phyloP scores from a whole-genome alignment of 169 alveolate genomes.

The Plasmodium falciparum region DNA sequence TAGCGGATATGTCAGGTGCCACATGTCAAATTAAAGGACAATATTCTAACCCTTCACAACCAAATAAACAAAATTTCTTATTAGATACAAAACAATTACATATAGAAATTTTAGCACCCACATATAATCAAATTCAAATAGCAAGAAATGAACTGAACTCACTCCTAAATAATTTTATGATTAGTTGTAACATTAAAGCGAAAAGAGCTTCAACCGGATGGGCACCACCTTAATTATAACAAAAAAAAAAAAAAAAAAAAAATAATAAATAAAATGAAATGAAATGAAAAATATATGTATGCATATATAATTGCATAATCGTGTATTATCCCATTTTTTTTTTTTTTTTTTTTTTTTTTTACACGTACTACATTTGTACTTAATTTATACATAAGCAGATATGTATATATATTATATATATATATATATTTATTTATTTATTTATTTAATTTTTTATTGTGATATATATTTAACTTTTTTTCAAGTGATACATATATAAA shows the following conservation, averaged over 20 bases:
- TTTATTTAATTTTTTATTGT: no score
- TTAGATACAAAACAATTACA: slow-evolving; percentile 86
- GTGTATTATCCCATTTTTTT: neutral
- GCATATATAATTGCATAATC: no score
- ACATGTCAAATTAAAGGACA: slow-evolving; percentile 89
- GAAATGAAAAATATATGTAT: no score
- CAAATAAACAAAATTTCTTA: slow-evolving; percentile 74
- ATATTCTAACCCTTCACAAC: slow-evolving; percentile 84
- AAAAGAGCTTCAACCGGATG: neutral
- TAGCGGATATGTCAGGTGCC: slow-evolving; percentile 89
- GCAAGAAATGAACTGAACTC: slow-evolving; percentile 84
- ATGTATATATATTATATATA: no score
- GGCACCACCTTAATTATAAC: neutral
- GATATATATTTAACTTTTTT: no score
- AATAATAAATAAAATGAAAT: neutral
- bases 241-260: neutral
- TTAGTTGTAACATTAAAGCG: slow-evolving; percentile 22
- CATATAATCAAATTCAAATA: slow-evolving; percentile 87
- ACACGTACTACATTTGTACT: no score
- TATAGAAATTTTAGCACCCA: slow-evolving; percentile 89
- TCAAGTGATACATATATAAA: no score
- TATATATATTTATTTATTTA: no score
- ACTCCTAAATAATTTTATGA: slow-evolving; percentile 19
- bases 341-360: no score
- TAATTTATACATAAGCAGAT: no score